phyloP scores from a whole-genome alignment of 306 rosid species.

The Geum urbanum region DNA sequence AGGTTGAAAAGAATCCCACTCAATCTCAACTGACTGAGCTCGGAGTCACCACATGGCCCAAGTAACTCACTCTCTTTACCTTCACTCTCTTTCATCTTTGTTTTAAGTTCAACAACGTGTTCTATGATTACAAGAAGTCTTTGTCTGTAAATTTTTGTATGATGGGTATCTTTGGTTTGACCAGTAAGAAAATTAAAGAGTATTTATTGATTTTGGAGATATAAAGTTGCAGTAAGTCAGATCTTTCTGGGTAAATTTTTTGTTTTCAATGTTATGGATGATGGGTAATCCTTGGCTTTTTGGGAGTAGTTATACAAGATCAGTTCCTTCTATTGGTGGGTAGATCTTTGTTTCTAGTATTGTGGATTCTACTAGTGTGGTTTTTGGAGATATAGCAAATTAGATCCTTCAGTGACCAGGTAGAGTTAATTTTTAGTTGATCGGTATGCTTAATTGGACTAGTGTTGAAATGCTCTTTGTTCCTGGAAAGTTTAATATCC shows the following conservation, averaged over 20 bases:
- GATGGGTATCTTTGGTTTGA: neutral
- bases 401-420: too few species aligned
- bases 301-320: neutral
- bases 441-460: neutral
- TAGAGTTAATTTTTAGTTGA: neutral
- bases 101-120: neutral
- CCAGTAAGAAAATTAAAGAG: neutral
- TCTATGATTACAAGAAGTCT: neutral
- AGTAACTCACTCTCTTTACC: neutral
- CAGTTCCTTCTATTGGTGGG: neutral
- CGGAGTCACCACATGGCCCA: conserved; percentile 16
- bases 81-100: neutral
- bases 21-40: conserved; percentile 13
- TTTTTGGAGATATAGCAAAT: too few species aligned
- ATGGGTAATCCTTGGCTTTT: neutral
- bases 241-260: neutral
- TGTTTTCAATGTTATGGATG: neutral
- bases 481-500: neutral
- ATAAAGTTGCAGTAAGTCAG: neutral
- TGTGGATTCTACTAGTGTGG: neutral
- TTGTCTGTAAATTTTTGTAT: neutral
- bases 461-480: neutral
- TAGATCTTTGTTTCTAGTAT: neutral
- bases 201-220: neutral
- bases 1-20: conserved; percentile 14